phyloP scores from a whole-genome alignment of 75 land plant genomes.

The Pinus albicaulis region DNA sequence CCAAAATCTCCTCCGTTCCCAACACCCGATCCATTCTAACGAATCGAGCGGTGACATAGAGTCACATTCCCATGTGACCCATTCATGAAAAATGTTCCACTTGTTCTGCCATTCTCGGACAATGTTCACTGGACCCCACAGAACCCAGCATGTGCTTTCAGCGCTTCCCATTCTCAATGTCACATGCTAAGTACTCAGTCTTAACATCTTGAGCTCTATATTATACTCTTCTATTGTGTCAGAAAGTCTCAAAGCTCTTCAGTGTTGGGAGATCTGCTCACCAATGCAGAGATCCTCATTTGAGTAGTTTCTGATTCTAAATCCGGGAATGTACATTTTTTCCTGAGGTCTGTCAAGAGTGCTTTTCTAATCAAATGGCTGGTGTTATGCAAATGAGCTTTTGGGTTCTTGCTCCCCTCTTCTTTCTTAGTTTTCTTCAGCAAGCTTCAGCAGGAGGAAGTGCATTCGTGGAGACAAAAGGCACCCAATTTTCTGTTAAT shows the following conservation, averaged over 20 bases:
- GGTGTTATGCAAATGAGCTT: neutral
- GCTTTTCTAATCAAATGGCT: neutral
- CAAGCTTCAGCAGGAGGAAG: slow-evolving; percentile 19
- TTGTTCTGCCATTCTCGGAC: neutral
- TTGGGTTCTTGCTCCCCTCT: neutral
- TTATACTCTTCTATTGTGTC: neutral
- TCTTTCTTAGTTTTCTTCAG: neutral
- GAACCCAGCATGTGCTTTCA: too few species aligned
- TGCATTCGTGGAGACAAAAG: slow-evolving; percentile 33
- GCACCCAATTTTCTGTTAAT: slow-evolving; percentile 40
- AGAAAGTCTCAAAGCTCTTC: too few species aligned
- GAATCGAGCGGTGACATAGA: neutral
- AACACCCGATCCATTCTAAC: too few species aligned
- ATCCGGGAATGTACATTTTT: neutral
- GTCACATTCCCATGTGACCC: slow-evolving; percentile 4
- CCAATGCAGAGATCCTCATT: neutral
- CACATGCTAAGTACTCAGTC: neutral
- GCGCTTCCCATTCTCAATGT: too few species aligned
- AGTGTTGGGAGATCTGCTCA: neutral
- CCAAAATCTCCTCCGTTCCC: too few species aligned
- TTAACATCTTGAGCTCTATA: neutral
- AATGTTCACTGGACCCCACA: neutral
- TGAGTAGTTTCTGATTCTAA: too few species aligned
- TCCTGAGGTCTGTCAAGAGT: neutral
- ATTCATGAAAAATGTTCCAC: neutral